These are phyloP conservation scores for Tylopilus vinaceipallidus DNA, from an alignment of 768 basidiomycete species.

Conservation along the genomic window DNA sequence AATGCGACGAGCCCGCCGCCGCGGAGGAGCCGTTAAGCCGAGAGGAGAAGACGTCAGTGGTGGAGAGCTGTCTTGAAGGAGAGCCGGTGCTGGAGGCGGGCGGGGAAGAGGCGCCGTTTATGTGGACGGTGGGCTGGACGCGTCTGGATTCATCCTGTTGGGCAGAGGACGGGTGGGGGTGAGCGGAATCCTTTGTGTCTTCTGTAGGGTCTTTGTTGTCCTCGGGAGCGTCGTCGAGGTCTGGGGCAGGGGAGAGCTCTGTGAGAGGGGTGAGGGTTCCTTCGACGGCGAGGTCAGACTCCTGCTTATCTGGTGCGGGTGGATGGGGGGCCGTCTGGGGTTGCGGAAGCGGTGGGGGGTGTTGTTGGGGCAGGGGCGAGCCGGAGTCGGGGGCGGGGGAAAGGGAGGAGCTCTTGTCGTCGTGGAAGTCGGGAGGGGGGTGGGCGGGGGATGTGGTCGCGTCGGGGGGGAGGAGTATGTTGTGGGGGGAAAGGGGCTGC, in stretches of 20 bases:
- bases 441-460: slow-evolving; percentile 9
- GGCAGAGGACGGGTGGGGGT: slow-evolving; percentile 14
- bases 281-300: slow-evolving; percentile 39
- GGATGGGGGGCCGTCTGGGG: slow-evolving; percentile 19
- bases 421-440: slow-evolving; percentile 17
- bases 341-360: slow-evolving; percentile 16
- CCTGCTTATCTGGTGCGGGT: slow-evolving; percentile 27
- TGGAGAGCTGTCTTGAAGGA: slow-evolving; percentile 23
- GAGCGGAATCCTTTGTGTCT: slow-evolving; percentile 23
- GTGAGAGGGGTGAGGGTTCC: slow-evolving; percentile 67
- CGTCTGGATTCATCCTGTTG: slow-evolving; percentile 21
- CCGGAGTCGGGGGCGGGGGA: slow-evolving; percentile 52
- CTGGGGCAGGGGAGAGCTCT: slow-evolving; percentile 69
- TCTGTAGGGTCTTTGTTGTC: slow-evolving; percentile 36
- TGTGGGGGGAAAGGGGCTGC: slow-evolving; percentile 19
- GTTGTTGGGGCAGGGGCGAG: slow-evolving; percentile 33
- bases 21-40: slow-evolving; percentile 21
- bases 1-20: slow-evolving; percentile 25
- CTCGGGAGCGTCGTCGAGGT: slow-evolving; percentile 43
- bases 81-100: slow-evolving; percentile 16
- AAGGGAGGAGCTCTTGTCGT: slow-evolving; percentile 54
- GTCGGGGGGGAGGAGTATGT: slow-evolving; percentile 11
- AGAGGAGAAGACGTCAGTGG: slow-evolving; percentile 19
- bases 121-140: slow-evolving; percentile 10
- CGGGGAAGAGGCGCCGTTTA: slow-evolving; percentile 26